Evolutionary conservation across 306 rosid genomes (phyloP).

Genomic region (Cucurbita argyrosperma): DNA sequence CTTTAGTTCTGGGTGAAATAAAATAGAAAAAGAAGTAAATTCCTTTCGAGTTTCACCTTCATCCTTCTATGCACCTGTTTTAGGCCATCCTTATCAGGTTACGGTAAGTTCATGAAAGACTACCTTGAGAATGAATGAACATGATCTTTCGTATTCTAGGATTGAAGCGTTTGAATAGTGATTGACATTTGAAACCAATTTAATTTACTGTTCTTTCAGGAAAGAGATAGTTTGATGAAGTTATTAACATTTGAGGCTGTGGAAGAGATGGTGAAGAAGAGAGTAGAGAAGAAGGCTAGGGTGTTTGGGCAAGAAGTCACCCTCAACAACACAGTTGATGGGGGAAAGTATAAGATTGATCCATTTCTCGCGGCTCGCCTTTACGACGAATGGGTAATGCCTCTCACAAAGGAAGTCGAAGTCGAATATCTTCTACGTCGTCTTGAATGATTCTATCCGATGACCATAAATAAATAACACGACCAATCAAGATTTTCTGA

Average conservation of each 20-base stretch:
- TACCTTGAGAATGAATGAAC: too few species aligned
- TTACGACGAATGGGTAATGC: conserved; percentile 70
- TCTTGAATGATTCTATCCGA: conserved; percentile 13
- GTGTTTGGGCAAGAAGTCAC: conserved; percentile 53
- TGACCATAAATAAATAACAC: too few species aligned
- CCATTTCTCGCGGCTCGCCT: conserved; percentile 42
- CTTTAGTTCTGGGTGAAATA: not conserved
- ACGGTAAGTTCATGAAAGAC: too few species aligned
- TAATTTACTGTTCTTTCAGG: conserved; percentile 24
- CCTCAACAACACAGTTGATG: conserved; percentile 6
- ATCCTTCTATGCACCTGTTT: too few species aligned
- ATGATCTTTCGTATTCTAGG: not conserved
- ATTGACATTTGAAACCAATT: not conserved
- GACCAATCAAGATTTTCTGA: too few species aligned
- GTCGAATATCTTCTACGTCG: conserved; percentile 79
- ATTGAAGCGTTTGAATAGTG: not conserved
- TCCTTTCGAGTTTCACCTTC: too few species aligned
- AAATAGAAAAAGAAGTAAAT: too few species aligned
- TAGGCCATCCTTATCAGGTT: too few species aligned
- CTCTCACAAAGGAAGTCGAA: conserved; percentile 69
- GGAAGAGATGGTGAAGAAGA: conserved; percentile 63
- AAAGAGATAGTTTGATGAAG: conserved; percentile 59
- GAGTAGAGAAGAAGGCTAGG: conserved; percentile 74
- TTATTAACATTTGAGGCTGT: conserved; percentile 55
- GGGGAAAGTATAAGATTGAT: conserved; percentile 33